Evolutionary conservation across 495 filamentous ascomycete species (phyloP), one percentile per base, ranked within the genome.

Genomic region (Lichenothelia convexa): DNA sequence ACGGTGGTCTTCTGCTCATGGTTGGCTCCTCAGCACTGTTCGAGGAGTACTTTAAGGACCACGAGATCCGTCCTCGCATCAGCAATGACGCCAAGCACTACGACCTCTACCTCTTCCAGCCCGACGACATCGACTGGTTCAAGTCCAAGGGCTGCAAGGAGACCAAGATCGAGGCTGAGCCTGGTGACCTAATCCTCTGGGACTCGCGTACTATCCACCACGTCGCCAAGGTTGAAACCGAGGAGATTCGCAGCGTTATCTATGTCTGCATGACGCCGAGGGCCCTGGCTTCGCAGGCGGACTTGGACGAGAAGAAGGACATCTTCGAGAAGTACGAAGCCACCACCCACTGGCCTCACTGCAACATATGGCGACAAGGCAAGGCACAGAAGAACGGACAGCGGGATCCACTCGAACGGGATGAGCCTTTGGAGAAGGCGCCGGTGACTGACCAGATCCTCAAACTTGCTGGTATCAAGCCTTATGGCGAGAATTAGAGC

Each of bases 261-360:
- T 60, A 62, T 0, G 50, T 64, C 15, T 60, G 64, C 38, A 62
- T 62, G 24, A 58, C 56, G 2, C 61, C 61, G 0, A 48, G 55
- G 6, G 38, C 35, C 8, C 43, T 59, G 32, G 54, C 55, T 5
- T 44, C 39, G 0, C 33, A 43, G 3, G 58, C 59, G 31, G 51
- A 51, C 1, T 33, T 58, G 4, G 39, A 43, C 29, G 35, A 40
- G 21, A 63, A 62, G 40, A 43, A 43, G 35, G 45, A 59, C 21
- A 44, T 60, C 0, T 62, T 64, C 30, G 47, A 51, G 21, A 21
- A 19, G 11, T 35, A 51, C 26, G 43, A 56, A 30, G 50, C 54
- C 8, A 59, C 61, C 0, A 62, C 60, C 1, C 59, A 65, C 29
- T 65, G 60, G 62, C 54, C 59, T 2, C 55, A 62, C 39, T 44